Evolutionary conservation across 2,329 filamentous ascomycete genomes (phyloP).

Genomic region (Lasiodiplodia gonubiensis): DNA sequence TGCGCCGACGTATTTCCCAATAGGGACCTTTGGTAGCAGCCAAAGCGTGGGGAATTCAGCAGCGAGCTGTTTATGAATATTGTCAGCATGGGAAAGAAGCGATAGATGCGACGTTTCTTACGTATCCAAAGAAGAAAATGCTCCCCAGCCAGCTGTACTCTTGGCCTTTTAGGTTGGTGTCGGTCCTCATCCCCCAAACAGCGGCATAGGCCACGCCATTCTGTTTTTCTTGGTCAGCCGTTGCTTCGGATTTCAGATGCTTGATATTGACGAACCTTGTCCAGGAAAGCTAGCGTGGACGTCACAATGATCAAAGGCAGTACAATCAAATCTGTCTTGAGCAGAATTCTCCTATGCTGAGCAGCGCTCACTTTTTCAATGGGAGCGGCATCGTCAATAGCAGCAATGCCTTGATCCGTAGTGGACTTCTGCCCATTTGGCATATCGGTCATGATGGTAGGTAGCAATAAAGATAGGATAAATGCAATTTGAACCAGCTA

Average conservation of each 20-base stretch:
- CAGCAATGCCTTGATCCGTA: neutral
- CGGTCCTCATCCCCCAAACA: slow-evolving; percentile 31
- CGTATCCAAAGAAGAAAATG: slow-evolving; percentile 29
- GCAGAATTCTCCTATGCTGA: slow-evolving; percentile 62
- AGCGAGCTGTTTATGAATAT: slow-evolving; percentile 5
- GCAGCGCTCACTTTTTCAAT: neutral
- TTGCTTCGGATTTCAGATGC: neutral
- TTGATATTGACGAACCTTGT: neutral
- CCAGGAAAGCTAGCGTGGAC: neutral
- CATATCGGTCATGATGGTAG: neutral
- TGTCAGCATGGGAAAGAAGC: neutral
- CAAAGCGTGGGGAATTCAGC: slow-evolving; percentile 68
- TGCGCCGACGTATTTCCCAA: slow-evolving; percentile 54
- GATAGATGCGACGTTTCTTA: neutral
- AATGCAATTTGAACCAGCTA: neutral
- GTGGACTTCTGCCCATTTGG: neutral
- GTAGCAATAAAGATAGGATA: no score
- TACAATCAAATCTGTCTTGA: slow-evolving; percentile 8
- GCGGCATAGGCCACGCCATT: slow-evolving; percentile 18
- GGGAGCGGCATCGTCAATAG: neutral
- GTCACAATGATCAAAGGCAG: slow-evolving; percentile 10
- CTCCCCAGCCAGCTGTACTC: slow-evolving; percentile 31
- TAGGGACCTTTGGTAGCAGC: slow-evolving; percentile 61
- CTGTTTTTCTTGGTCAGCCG: neutral
- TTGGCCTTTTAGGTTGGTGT: slow-evolving; percentile 30